Base-by-base conservation (phyloP, 805 yeast species). In the Cephaloascus fragrans region DNA sequence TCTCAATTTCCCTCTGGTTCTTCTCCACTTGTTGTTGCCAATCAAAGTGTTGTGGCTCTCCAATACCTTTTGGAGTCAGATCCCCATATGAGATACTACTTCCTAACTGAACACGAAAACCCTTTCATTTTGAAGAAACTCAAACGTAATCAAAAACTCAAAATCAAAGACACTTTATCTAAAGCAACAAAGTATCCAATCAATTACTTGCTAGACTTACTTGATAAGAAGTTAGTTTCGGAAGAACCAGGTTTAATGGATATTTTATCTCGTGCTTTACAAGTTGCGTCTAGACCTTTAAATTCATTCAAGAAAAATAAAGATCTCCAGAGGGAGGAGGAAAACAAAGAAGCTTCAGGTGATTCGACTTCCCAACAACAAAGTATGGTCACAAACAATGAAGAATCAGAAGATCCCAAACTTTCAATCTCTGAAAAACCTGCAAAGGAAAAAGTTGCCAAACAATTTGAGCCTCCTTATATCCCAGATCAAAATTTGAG, bases 181-280 rank as follows among this genome's bases (percentile, higher is more conserved):
- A 70, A 64, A 37, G 65, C 68, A 26, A 63, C 67, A 35, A 80
- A 71, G 50, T 86, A 72, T 56, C 95, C 96, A 1, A 69, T 89
- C 45, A 88, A 86, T 51, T 61, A 75, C 37, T 61, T 89, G 20
- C 62, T 89, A 20, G 62, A 64, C 4, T 55, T 89, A 15, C 61
- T 89, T 41, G 82, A 79, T 32, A 75, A 77, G 39, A 69, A 71
- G 5, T 53, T 79, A n/a, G 73, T 87, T 38, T 73, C 74, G 18
- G 83, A 82, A 39, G 94, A 84, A 52, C 76, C 82, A 4, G 75
- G 77, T 4, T 64, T 87, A 45, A 74, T 89, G 79, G 95, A 88
- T 52, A 57, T 79, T 18, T 58, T 88, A 19, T 82, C 95, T 0
- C 67, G 83, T 42, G 76, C 86, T 15, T 64, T 88, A 26, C 93